Evolutionary conservation across 2,329 filamentous ascomycete species (phyloP).

Genomic region (Coniochaeta sp.): DNA sequence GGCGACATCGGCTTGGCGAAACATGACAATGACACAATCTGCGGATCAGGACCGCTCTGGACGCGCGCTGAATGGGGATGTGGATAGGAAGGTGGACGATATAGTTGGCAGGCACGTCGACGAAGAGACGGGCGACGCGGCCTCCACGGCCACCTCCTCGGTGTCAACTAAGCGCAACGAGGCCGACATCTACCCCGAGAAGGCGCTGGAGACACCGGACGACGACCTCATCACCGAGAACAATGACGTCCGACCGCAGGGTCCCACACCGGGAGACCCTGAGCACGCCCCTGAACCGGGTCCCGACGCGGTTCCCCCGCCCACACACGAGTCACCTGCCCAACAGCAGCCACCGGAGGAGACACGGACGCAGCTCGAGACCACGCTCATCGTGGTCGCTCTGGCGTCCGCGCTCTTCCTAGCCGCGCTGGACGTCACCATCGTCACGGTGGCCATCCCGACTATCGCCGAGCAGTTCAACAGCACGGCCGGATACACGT

Average conservation of each 20-base stretch:
- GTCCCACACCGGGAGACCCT: constrained; percentile 1
- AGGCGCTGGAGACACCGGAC: not conserved
- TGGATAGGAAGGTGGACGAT: not conserved
- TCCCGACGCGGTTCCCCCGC: not conserved
- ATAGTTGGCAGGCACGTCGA: not conserved
- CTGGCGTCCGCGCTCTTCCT: constrained; percentile 35
- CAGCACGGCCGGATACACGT: constrained; percentile 62
- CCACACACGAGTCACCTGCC: not conserved
- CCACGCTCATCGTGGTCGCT: constrained; percentile 27
- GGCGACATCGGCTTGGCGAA: not conserved
- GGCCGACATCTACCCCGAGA: not conserved
- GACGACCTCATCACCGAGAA: not conserved
- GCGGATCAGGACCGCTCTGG: not conserved
- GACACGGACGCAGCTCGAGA: constrained; percentile 20
- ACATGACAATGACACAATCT: not conserved
- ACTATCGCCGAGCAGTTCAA: constrained; percentile 51
- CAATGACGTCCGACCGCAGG: not conserved
- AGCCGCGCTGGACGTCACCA: constrained; percentile 44
- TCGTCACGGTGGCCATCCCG: constrained; percentile 55
- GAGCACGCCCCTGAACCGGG: not conserved
- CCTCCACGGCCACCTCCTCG: not conserved
- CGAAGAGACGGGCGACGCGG: not conserved
- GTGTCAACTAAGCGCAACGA: not conserved
- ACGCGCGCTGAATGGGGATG: not conserved
- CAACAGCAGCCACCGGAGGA: constrained; percentile 12